A percentile compares a stretch with the other conserved stretches of the same genome.
These are phyloP conservation scores for Parachaetomium inaequale DNA, from an alignment of 495 filamentous ascomycete genomes.

Conservation along the genomic window DNA sequence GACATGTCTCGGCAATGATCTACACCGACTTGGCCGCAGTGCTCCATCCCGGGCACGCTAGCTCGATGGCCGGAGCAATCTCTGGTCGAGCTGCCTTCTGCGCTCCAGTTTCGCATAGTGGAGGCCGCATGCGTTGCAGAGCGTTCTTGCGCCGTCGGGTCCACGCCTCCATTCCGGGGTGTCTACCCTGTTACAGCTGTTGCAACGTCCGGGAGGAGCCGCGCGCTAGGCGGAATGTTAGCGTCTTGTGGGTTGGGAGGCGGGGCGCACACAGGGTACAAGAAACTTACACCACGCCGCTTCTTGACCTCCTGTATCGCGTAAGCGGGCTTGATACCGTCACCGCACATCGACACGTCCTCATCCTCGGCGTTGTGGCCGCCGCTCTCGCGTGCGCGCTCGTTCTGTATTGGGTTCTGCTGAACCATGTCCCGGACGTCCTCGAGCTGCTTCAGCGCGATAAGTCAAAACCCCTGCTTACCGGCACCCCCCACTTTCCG, in stretches of 20 bases:
- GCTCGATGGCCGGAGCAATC: conserved; percentile 47
- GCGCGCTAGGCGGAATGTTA: conserved; percentile 62
- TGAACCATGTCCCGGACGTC: conserved; percentile 45
- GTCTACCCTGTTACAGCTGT: conserved; percentile 97
- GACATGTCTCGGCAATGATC: too few species aligned
- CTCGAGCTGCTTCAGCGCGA: conserved; percentile 42
- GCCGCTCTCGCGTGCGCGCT: conserved; percentile 42
- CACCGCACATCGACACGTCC: conserved; percentile 47
- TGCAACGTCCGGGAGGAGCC: conserved; percentile 93
- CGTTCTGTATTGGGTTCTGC: conserved; percentile 34
- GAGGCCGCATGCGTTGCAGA: conserved; percentile 96
- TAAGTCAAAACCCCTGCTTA: too few species aligned
- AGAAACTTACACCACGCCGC: conserved; percentile 48
- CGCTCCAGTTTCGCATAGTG: conserved; percentile 97
- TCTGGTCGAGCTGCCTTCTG: conserved; percentile 58
- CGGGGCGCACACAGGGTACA: background rate
- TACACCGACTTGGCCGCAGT: too few species aligned
- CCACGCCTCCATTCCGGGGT: conserved; percentile 97
- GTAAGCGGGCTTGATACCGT: conserved; percentile 42
- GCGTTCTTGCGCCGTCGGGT: conserved; percentile 89
- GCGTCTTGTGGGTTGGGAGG: conserved; percentile 4
- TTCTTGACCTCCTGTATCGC: conserved; percentile 48
- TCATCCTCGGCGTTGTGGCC: conserved; percentile 43
- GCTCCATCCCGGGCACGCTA: too few species aligned
- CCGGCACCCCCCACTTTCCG: too few species aligned